phyloP scores from a whole-genome alignment of 768 basidiomycete species.

The Clitopilus passeckerianus region DNA sequence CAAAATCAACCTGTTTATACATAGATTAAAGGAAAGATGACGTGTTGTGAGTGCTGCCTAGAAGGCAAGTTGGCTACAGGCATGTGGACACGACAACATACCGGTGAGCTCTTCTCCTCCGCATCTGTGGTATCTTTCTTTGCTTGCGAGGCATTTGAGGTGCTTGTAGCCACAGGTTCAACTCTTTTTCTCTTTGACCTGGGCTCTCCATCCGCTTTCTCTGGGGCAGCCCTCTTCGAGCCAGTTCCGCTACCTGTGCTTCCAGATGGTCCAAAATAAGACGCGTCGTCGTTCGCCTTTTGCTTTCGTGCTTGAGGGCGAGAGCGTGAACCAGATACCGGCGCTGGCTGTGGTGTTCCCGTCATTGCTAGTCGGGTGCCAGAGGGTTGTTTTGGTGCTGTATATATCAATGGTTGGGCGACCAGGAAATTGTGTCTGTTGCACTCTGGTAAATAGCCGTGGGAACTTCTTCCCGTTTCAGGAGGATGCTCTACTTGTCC shows the following conservation, averaged over 20 bases:
- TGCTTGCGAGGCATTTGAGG: conserved; percentile 15
- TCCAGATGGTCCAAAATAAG: conserved; percentile 58
- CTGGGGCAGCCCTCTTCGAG: conserved; percentile 60
- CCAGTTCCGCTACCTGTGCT: conserved; percentile 34
- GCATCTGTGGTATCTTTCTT: conserved; percentile 30
- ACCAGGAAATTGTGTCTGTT: neutral
- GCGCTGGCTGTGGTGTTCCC: conserved; percentile 18
- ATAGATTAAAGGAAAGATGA: neutral
- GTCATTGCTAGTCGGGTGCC: conserved; percentile 24
- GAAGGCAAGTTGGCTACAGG: neutral
- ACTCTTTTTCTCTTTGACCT: conserved; percentile 70
- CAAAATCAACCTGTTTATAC: conserved; percentile 63
- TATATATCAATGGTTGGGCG: neutral
- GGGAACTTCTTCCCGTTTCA: neutral
- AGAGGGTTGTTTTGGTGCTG: neutral
- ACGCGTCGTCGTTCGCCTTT: conserved; percentile 63
- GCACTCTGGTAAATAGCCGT: neutral
- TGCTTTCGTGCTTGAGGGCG: conserved; percentile 54
- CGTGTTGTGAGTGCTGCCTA: neutral
- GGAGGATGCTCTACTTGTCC: neutral
- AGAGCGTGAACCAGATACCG: conserved; percentile 48
- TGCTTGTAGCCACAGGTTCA: conserved; percentile 29
- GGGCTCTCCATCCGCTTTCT: conserved; percentile 70
- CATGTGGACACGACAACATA: conserved; percentile 19
- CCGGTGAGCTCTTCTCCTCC: conserved; percentile 37